Evolutionary conservation across 176 grass and related monocot species (phyloP).

Genomic region (Cymbopogon citratus): DNA sequence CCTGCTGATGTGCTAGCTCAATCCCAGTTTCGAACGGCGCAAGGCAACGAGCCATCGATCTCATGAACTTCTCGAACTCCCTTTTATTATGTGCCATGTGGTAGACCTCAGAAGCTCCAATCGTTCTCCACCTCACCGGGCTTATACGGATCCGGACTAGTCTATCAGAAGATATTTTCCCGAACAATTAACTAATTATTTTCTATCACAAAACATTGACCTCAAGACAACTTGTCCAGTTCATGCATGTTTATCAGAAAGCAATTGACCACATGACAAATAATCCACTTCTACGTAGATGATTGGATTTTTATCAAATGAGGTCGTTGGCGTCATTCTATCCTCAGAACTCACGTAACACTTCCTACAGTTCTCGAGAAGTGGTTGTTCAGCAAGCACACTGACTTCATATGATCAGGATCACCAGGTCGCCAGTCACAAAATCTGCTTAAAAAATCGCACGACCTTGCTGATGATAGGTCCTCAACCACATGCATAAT

Average conservation of each 20-base stretch:
- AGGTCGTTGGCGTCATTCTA: not conserved
- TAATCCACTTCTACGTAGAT: not conserved
- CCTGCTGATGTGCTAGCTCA: not conserved
- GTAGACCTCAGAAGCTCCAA: not conserved
- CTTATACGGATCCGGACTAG: not conserved
- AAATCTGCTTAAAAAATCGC: too few relatives aligned
- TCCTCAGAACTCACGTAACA: constrained; percentile 6
- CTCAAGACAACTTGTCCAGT: not conserved
- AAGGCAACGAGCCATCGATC: not conserved
- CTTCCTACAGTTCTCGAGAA: not conserved
- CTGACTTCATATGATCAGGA: not conserved
- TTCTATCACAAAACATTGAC: not conserved
- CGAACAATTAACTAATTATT: not conserved
- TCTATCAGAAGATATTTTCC: not conserved
- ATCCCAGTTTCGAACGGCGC: not conserved
- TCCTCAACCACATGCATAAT: not conserved
- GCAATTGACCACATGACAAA: not conserved
- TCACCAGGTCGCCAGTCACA: not conserved
- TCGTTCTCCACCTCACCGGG: not conserved
- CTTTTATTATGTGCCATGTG: not conserved
- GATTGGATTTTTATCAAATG: too few relatives aligned
- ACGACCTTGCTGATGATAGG: not conserved
- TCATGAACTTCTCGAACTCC: not conserved
- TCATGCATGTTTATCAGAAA: not conserved
- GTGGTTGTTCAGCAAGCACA: not conserved